Conservation (phyloP, 228 moss, liverwort and hornwort species). For the Sphagnum magellanicum region DNA sequence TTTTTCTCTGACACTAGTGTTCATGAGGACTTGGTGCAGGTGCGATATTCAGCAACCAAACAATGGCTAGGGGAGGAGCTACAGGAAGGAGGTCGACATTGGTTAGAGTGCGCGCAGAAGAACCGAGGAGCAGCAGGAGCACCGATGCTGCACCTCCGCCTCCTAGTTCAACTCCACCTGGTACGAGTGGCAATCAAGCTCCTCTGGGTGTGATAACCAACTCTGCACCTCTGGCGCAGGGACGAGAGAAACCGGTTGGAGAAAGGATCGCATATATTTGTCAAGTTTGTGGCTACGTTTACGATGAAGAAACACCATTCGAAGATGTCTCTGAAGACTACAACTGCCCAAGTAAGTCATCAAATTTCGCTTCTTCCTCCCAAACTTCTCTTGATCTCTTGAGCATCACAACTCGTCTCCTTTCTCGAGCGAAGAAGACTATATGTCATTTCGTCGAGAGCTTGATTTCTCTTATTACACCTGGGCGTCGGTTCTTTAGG, state of each 20-base stretch:
- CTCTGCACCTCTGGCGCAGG: slow-evolving; percentile 45
- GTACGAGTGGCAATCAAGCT: slow-evolving; percentile 34
- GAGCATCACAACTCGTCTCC: background rate
- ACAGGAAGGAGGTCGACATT: background rate
- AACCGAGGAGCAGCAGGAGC: slow-evolving; percentile 15
- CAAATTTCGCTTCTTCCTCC: background rate
- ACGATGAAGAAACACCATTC: slow-evolving; percentile 52
- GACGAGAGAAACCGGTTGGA: slow-evolving; percentile 12
- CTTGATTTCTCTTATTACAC: background rate
- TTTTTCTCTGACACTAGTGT: background rate
- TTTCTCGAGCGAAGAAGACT: background rate
- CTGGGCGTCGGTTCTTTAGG: background rate
- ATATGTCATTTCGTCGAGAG: background rate
- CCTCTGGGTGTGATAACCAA: slow-evolving; percentile 31
- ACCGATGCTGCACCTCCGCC: slow-evolving; percentile 9
- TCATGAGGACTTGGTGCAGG: background rate
- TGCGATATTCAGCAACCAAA: background rate
- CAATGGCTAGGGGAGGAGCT: too few relatives aligned
- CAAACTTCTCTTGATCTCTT: background rate
- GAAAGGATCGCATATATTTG: slow-evolving; percentile 67
- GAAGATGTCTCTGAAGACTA: slow-evolving; percentile 50
- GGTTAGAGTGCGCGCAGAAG: slow-evolving; percentile 23
- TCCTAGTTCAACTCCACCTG: slow-evolving; percentile 25
- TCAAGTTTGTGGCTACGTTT: slow-evolving; percentile 52
- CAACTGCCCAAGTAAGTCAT: slow-evolving; percentile 50